These are phyloP conservation scores for Fusarium scirpi DNA, from an alignment of 2,329 filamentous ascomycete genomes.

Conservation along the genomic window DNA sequence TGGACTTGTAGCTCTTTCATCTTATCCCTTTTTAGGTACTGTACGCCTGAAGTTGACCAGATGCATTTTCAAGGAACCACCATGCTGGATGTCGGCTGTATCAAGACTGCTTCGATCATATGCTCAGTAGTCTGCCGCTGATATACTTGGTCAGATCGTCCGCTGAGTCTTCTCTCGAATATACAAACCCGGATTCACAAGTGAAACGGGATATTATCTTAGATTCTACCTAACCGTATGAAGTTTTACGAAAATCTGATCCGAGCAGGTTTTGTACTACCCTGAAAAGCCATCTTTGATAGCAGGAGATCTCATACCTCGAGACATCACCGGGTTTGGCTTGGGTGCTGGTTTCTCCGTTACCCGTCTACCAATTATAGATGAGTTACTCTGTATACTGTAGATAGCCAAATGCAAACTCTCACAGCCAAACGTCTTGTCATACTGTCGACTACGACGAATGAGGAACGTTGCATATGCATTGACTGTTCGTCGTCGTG, in stretches of 20 bases:
- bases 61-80: background rate
- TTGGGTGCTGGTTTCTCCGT: background rate
- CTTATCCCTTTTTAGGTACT: background rate
- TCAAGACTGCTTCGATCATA: background rate
- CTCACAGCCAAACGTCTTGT: background rate
- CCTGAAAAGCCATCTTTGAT: background rate
- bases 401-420: background rate
- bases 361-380: background rate
- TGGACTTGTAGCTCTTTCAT: background rate
- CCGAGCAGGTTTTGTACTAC: background rate
- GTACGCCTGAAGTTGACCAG: background rate
- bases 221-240: too few species aligned
- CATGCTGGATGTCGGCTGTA: background rate
- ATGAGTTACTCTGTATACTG: background rate
- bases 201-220: background rate
- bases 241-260: background rate
- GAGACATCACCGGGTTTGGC: background rate
- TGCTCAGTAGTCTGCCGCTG: background rate
- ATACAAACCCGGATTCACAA: rapidly evolving
- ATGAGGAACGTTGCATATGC: background rate
- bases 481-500: background rate
- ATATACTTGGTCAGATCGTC: background rate
- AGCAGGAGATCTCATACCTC: background rate
- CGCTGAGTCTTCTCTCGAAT: background rate
- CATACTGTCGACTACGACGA: background rate